These are phyloP conservation scores for Kodamaea leandrae DNA, from an alignment of 805 yeast species.

Conservation along the genomic window DNA sequence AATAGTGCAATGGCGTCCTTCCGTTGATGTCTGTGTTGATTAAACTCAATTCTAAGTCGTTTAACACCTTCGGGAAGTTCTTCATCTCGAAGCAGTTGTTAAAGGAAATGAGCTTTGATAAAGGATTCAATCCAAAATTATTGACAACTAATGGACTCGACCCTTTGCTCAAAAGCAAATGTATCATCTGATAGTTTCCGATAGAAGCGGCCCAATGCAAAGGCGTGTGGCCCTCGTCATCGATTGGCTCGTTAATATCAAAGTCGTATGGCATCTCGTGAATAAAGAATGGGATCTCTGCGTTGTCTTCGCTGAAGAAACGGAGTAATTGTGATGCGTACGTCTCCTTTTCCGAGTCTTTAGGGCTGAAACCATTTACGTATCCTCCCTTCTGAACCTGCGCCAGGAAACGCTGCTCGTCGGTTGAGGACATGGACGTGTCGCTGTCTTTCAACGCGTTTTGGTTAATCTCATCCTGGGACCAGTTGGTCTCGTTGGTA, in stretches of 20 bases:
- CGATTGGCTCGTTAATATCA: slow-evolving; percentile 74
- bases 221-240: slow-evolving; percentile 91
- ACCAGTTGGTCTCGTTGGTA: slow-evolving; percentile 45
- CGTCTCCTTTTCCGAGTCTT: slow-evolving; percentile 18
- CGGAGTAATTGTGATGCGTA: slow-evolving; percentile 40
- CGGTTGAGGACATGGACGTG: slow-evolving; percentile 36
- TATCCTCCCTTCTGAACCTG: slow-evolving; percentile 5
- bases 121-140: slow-evolving; percentile 77
- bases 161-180: slow-evolving; percentile 70
- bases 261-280: slow-evolving; percentile 62
- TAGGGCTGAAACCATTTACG: slow-evolving; percentile 6
- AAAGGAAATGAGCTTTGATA: slow-evolving; percentile 79
- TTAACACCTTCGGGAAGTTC: slow-evolving; percentile 76
- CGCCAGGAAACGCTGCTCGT: slow-evolving; percentile 13
- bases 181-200: slow-evolving; percentile 79
- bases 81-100: slow-evolving; percentile 83
- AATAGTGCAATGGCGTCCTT: slow-evolving; percentile 83
- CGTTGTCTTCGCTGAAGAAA: slow-evolving; percentile 43
- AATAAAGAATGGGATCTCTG: slow-evolving; percentile 60
- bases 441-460: slow-evolving; percentile 34
- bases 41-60: slow-evolving; percentile 71
- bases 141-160: slow-evolving; percentile 59
- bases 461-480: slow-evolving; percentile 33
- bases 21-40: slow-evolving; percentile 71
- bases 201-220: slow-evolving; percentile 98